Evolutionary conservation across 202 grass and related monocot genomes (phyloP).

Genomic region (Saccharum hybrid): DNA sequence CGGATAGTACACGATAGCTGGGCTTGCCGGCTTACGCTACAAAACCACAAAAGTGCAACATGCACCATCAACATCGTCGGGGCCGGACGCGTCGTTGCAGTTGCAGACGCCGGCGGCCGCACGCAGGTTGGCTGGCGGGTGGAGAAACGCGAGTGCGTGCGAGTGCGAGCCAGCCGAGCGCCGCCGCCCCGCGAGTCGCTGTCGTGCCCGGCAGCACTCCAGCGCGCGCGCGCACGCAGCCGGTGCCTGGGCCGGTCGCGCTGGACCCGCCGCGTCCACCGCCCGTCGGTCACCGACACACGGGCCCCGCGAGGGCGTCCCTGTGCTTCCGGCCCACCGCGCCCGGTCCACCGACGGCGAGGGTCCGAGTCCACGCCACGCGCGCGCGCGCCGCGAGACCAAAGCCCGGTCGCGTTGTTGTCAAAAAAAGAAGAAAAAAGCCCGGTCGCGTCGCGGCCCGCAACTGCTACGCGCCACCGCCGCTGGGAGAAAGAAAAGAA

Average conservation of each 20-base stretch:
- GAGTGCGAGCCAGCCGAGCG: not conserved
- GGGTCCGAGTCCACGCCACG: not conserved
- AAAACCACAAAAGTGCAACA: not conserved
- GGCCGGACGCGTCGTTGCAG: not conserved
- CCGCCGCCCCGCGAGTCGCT: not conserved
- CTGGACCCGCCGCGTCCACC: not conserved
- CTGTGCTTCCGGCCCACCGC: not conserved
- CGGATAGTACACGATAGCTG: too few species aligned
- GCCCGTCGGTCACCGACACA: not conserved
- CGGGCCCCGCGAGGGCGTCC: not conserved
- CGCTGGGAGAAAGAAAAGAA: not conserved
- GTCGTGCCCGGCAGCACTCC: not conserved
- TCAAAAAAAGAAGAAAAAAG: too few species aligned
- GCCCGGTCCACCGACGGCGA: not conserved
- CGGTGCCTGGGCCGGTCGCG: not conserved
- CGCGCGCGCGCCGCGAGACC: not conserved
- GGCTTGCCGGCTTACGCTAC: not conserved
- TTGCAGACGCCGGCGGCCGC: not conserved
- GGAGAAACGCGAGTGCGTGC: not conserved
- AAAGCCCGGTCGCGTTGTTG: not conserved
- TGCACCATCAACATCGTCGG: not conserved
- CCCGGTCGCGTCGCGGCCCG: not conserved
- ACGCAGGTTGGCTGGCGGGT: not conserved
- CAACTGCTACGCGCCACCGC: not conserved
- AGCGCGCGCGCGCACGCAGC: not conserved